Percentiles rank a stretch among this genome's conserved stretches.
Evolutionary conservation across 768 basidiomycete genomes (phyloP).

Genomic region (Lactarius indigo): DNA sequence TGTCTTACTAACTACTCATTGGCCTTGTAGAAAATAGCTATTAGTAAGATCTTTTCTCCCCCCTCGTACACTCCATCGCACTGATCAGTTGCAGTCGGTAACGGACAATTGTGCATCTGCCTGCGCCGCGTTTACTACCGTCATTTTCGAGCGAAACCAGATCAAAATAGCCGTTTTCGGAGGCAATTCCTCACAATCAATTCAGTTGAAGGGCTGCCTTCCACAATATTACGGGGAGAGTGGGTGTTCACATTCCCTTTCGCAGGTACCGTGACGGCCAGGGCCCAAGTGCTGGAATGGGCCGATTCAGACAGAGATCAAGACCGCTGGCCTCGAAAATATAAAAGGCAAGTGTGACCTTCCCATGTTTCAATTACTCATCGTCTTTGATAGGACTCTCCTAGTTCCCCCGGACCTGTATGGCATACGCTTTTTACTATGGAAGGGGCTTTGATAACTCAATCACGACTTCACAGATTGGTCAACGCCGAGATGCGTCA

Average conservation of each 20-base stretch:
- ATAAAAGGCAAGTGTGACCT: constrained; percentile 21
- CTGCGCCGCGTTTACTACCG: constrained; percentile 52
- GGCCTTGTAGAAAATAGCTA: constrained; percentile 12
- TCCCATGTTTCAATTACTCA: not conserved
- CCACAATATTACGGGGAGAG: too few species aligned
- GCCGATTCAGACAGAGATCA: constrained; percentile 3
- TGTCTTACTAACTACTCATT: not conserved
- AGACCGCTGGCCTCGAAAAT: constrained; percentile 30
- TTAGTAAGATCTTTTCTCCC: not conserved
- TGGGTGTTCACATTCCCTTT: not conserved
- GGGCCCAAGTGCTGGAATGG: not conserved
- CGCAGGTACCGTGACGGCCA: constrained; percentile 22
- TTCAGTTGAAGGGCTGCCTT: constrained; percentile 44
- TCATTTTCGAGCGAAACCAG: constrained; percentile 49
- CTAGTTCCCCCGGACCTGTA: constrained; percentile 38
- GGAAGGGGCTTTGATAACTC: not conserved
- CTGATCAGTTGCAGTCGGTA: constrained; percentile 11
- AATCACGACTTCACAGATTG: not conserved
- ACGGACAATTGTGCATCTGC: constrained; percentile 48
- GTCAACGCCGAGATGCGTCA: not conserved
- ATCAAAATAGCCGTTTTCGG: constrained; percentile 51
- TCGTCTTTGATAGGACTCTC: constrained; percentile 29
- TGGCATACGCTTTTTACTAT: constrained; percentile 2
- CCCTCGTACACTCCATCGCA: not conserved
- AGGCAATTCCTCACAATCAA: constrained; percentile 43